Conservation (phyloP, 2,329 filamentous ascomycete species). For the Beauveria brongniartii region DNA sequence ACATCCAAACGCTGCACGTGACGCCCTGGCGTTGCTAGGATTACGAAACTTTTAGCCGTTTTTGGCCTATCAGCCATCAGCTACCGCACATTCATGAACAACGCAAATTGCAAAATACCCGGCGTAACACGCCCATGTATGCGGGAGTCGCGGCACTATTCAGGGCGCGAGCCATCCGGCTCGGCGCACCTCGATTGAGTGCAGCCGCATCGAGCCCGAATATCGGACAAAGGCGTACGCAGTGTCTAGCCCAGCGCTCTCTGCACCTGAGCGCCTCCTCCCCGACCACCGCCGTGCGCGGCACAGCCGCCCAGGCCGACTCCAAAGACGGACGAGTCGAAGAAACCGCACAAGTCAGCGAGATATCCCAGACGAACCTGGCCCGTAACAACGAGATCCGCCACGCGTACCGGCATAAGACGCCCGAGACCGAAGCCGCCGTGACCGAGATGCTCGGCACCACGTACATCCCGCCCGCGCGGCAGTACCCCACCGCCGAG, state of each 20-base stretch:
- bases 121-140: slow-evolving; percentile 10
- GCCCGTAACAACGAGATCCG: neutral
- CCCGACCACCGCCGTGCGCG: neutral
- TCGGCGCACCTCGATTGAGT: neutral
- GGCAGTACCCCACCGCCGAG: neutral
- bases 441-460: neutral
- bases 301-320: neutral
- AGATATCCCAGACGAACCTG: slow-evolving; percentile 1
- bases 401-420: slow-evolving; percentile 1
- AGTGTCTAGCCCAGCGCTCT: neutral
- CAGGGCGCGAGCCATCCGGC: slow-evolving; percentile 1
- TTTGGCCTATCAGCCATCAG: neutral
- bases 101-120: neutral
- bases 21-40: neutral
- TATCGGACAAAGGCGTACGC: neutral
- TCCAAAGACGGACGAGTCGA: neutral
- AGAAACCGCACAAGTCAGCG: neutral
- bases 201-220: neutral
- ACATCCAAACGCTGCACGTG: slow-evolving; percentile 2
- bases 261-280: neutral
- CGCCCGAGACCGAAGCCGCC: slow-evolving; percentile 2
- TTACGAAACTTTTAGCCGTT: neutral
- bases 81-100: neutral
- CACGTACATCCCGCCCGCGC: neutral
- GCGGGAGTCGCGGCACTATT: slow-evolving; percentile 5